Evolutionary conservation across 2,329 filamentous ascomycete species (phyloP), one percentile per base, ranked within the genome.

Genomic region (Xylariaceae sp.): DNA sequence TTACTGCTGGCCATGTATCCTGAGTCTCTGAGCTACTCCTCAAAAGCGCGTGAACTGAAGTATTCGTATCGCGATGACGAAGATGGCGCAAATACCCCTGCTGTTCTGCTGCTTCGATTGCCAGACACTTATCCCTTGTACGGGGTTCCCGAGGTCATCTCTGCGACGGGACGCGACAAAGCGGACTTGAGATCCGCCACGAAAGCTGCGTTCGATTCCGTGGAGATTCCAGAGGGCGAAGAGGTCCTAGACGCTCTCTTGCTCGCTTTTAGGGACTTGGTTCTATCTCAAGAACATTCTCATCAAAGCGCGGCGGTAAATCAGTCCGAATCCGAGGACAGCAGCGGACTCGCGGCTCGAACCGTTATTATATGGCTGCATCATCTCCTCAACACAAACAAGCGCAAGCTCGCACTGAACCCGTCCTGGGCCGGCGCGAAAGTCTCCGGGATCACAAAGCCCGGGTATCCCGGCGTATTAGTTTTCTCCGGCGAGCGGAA

Each of bases 381-480:
- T 44, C 66, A 68, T 30, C 66, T 68, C 7, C 66, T 68, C 42
- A 67, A 67, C 49, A 68, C 62, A 2, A 66, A 65, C 53, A 68
- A 68, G 61, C 62, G 66, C 37, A 68, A 66, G 50, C 59, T 67
- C 1, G 64, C 66, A 0, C 52, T 65, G 23, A 64, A 62, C 42
- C 66, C 64, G 2, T 60, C 58, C 1, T 55, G 59, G 13, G 15
- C 42, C 3, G 50, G 49, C 37, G 47, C 49, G 1, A 17, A 34
- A 2, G 59, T 68, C 11, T 58, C 60, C 1, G 66, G 64, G 5
- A 13, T 67, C 39, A 65, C 64, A 13, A 68, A 66, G 50, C 66
- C 65, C 9, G 65, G 66, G 8, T 63, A 68, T 44, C 65, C 65
- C 3, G 66, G 66, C 1, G 61, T 67, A 2, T 35, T 66, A 34